phyloP scores from a whole-genome alignment of 2,329 filamentous ascomycete genomes.

The Neonectria hederae region DNA sequence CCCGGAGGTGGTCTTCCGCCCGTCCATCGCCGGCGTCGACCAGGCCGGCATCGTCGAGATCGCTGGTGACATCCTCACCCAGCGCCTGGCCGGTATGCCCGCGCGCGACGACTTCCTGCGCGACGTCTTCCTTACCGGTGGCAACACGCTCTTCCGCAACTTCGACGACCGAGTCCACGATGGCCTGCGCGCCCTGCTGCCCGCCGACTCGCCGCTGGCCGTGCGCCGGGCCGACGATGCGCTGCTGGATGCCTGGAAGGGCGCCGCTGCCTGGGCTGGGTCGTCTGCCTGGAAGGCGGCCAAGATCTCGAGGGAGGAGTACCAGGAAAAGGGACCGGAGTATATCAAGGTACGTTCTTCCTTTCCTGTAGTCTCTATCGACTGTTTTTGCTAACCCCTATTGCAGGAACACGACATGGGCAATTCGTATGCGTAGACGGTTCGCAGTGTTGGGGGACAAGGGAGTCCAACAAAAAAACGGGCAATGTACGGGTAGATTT shows the following conservation, averaged over 20 bases:
- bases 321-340: slow-evolving; percentile 88
- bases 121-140: slow-evolving; percentile 95
- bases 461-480: slow-evolving; percentile 42
- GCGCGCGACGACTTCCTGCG: slow-evolving; percentile 76
- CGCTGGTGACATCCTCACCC: slow-evolving; percentile 85
- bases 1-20: slow-evolving; percentile 92
- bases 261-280: slow-evolving; percentile 86
- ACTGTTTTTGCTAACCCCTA: slow-evolving; percentile 23
- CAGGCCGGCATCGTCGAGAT: slow-evolving; percentile 95
- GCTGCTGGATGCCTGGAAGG: slow-evolving; percentile 90
- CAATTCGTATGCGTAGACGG: slow-evolving; percentile 62
- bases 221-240: slow-evolving; percentile 81
- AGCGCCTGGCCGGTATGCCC: slow-evolving; percentile 71
- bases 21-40: slow-evolving; percentile 89
- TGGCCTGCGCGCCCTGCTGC: slow-evolving; percentile 78
- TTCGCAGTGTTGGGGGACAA: slow-evolving; percentile 26
- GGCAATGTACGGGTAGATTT: slow-evolving; percentile 31
- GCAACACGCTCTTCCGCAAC: slow-evolving; percentile 84
- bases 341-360: slow-evolving; percentile 79
- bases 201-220: slow-evolving; percentile 71
- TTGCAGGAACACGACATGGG: slow-evolving; percentile 72
- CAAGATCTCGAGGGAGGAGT: slow-evolving; percentile 83
- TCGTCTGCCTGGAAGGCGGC: slow-evolving; percentile 67
- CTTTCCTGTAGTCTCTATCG: background rate
- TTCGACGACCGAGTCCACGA: slow-evolving; percentile 84